Conservation (phyloP, 1,284 basidiomycete species). For the Leccinum pallidistipes region DNA sequence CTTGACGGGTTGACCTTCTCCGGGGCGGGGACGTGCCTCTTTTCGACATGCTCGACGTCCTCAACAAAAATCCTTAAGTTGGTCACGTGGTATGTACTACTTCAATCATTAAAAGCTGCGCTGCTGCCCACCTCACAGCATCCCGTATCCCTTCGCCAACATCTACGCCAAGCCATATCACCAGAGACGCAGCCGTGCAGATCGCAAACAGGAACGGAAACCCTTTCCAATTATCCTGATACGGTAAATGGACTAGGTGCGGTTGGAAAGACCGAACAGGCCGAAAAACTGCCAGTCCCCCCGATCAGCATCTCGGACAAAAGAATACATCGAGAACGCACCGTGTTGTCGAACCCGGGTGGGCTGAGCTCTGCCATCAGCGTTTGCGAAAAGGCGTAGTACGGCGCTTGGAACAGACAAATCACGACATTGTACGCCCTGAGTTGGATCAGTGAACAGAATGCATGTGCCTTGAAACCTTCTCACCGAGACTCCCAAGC, state of each 20-base stretch:
- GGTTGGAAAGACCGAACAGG: conserved; percentile 79
- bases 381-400: conserved; percentile 83
- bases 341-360: conserved; percentile 83
- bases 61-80: background rate
- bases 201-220: conserved; percentile 80
- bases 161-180: conserved; percentile 6
- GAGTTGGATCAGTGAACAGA: conserved; percentile 1
- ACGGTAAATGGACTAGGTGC: conserved; percentile 75
- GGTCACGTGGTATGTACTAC: conserved; percentile 5
- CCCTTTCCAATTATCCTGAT: conserved; percentile 78
- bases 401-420: conserved; percentile 74
- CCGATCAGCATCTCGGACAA: background rate
- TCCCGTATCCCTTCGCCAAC: conserved; percentile 38
- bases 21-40: conserved; percentile 53
- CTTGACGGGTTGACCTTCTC: conserved; percentile 60
- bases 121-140: conserved; percentile 61
- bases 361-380: conserved; percentile 87
- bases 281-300: conserved; percentile 62
- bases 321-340: conserved; percentile 21
- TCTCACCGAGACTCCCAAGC: conserved; percentile 80
- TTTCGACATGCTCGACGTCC: conserved; percentile 60
- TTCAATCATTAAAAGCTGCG: conserved; percentile 20
- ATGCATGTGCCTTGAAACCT: background rate
- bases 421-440: conserved; percentile 32
- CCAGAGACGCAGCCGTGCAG: conserved; percentile 58